These are phyloP conservation scores for Rhodotorula sp. DNA, from an alignment of 1,284 basidiomycete genomes.

Conservation along the genomic window DNA sequence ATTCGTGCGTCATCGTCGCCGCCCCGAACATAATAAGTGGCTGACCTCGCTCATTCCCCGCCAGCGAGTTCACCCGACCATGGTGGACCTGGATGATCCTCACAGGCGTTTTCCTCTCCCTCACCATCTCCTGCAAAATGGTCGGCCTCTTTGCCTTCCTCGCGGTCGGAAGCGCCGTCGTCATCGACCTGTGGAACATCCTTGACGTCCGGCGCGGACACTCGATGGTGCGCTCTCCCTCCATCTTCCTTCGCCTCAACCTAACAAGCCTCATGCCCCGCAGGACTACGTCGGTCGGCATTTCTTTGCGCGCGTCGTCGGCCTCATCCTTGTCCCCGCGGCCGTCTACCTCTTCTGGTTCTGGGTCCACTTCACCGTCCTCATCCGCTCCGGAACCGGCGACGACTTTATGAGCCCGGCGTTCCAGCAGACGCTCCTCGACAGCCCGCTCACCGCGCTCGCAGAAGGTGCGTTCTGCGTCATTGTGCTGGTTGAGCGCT, in stretches of 20 bases:
- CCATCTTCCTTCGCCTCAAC: too few relatives aligned
- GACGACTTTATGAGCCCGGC: conserved; percentile 96
- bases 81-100: conserved; percentile 96
- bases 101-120: conserved; percentile 90
- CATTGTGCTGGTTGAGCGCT: too few relatives aligned
- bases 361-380: conserved; percentile 90
- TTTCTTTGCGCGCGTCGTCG: conserved; percentile 80
- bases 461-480: conserved; percentile 68
- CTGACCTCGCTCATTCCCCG: background rate
- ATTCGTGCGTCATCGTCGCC: conserved; percentile 61
- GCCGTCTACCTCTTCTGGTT: conserved; percentile 94
- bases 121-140: conserved; percentile 97
- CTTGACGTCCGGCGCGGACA: conserved; percentile 82
- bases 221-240: conserved; percentile 66
- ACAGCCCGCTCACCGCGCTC: conserved; percentile 87
- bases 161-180: conserved; percentile 85
- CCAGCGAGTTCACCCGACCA: conserved; percentile 75
- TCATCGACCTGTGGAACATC: conserved; percentile 92
- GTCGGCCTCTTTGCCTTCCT: conserved; percentile 92
- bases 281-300: conserved; percentile 89
- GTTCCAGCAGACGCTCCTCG: conserved; percentile 93
- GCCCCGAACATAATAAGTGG: too few relatives aligned
- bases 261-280: background rate
- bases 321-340: conserved; percentile 85
- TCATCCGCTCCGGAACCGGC: conserved; percentile 87